Evolutionary conservation across 352 stramenopile species (phyloP).

Genomic region (Pythium rishiriense): DNA sequence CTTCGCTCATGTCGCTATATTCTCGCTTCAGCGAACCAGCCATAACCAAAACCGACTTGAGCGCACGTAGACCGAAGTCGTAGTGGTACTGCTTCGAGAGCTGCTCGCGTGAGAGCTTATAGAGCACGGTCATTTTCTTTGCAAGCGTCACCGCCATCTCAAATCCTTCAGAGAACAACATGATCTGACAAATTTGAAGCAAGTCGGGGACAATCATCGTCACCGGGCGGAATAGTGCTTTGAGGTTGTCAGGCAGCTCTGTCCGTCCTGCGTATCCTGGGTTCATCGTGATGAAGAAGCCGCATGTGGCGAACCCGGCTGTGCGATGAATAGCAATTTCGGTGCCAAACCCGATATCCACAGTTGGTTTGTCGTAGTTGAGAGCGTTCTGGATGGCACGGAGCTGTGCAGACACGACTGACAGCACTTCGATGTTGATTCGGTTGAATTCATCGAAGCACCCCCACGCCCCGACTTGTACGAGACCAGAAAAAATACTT

Average conservation of each 20-base stretch:
- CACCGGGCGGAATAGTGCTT: conserved; percentile 91
- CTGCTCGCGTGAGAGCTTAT: conserved; percentile 94
- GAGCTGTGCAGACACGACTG: conserved; percentile 85
- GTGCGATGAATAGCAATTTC: conserved; percentile 92
- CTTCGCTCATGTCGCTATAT: conserved; percentile 92
- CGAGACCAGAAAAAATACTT: conserved; percentile 86
- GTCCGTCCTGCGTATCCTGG: conserved; percentile 91
- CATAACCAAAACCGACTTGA: conserved; percentile 96
- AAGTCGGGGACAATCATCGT: conserved; percentile 94
- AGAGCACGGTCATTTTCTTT: conserved; percentile 95
- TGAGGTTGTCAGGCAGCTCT: conserved; percentile 92
- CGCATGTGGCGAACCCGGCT: conserved; percentile 91
- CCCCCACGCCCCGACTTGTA: conserved; percentile 87
- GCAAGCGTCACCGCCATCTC: conserved; percentile 87
- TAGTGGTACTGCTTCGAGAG: conserved; percentile 96
- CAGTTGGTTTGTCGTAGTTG: conserved; percentile 89
- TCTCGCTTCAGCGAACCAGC: conserved; percentile 92
- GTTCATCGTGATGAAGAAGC: conserved; percentile 97
- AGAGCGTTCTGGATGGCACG: conserved; percentile 93
- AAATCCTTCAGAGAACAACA: conserved; percentile 94
- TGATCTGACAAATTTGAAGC: conserved; percentile 93
- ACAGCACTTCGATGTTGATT: conserved; percentile 88
- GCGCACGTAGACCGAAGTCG: conserved; percentile 92
- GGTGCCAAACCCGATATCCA: conserved; percentile 91
- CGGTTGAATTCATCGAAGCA: conserved; percentile 90